Evolutionary conservation across 2,329 filamentous ascomycete genomes (phyloP).

Genomic region (Penicillium glabrum): DNA sequence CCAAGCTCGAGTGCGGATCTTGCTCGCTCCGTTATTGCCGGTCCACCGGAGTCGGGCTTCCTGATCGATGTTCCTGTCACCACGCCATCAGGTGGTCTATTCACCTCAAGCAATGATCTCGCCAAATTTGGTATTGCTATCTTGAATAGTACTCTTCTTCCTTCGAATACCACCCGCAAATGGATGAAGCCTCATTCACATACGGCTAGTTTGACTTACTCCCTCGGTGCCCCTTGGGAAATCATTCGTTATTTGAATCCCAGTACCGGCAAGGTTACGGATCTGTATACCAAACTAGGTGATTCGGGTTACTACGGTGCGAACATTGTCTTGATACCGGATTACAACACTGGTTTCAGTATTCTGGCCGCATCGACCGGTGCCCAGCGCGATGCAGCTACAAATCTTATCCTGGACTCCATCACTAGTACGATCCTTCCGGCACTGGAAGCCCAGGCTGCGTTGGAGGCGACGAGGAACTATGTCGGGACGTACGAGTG

Average conservation of each 20-base stretch:
- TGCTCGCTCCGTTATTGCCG: slow-evolving; percentile 19
- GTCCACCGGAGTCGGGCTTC: background rate
- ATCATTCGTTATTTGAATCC: slow-evolving; percentile 38
- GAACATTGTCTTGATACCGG: slow-evolving; percentile 43
- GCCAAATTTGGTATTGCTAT: slow-evolving; percentile 33
- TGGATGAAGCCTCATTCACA: slow-evolving; percentile 45
- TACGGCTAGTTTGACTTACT: slow-evolving; percentile 41
- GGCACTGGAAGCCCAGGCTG: slow-evolving; percentile 31
- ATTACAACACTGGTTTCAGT: slow-evolving; percentile 45
- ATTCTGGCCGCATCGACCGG: slow-evolving; percentile 37
- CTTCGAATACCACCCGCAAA: slow-evolving; percentile 33
- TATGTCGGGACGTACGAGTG: slow-evolving; percentile 31
- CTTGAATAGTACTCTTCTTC: slow-evolving; percentile 37
- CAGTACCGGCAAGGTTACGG: slow-evolving; percentile 21
- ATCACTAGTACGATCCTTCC: slow-evolving; percentile 32
- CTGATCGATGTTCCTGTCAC: slow-evolving; percentile 8
- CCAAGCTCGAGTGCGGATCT: slow-evolving; percentile 25
- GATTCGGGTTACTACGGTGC: slow-evolving; percentile 42
- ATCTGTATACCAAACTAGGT: slow-evolving; percentile 45
- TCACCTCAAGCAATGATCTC: slow-evolving; percentile 40
- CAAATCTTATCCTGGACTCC: slow-evolving; percentile 23
- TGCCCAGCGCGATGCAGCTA: slow-evolving; percentile 2
- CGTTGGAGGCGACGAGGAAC: slow-evolving; percentile 26
- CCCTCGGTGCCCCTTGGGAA: slow-evolving; percentile 44
- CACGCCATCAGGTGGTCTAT: slow-evolving; percentile 18